Evolutionary conservation across 2,329 filamentous ascomycete species (phyloP), one percentile per base, ranked within the genome.

Genomic region (Biscogniauxia marginata): DNA sequence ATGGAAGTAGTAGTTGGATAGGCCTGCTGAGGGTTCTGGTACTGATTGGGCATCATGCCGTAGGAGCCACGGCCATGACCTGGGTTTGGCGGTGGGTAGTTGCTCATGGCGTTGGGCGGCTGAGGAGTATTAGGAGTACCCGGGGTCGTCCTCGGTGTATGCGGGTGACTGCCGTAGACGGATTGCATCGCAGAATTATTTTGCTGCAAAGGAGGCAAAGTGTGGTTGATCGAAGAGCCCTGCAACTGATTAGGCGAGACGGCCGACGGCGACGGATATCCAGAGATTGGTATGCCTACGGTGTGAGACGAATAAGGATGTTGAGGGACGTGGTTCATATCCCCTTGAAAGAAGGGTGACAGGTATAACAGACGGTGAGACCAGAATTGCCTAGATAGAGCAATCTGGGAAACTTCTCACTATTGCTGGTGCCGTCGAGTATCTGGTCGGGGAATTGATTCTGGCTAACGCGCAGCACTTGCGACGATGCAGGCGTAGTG

Each of bases 81-180:
- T 18, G 65, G 56, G 50, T 66, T 68, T 6, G 66, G 67, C 16
- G 66, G 67, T 21, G 67, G 67, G 25, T 69, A 69, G 54, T 66
- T 65, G 60, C 77, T 75, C 77, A 85, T 79, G 65, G 75, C 79
- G 69, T 74, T 78, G 52, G 75, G 73, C 39, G 83, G 81, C 55
- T 79, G 82, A 39, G 84, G 83, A 23, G 84, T 84, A 68, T 84
- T 85, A 39, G 84, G 84, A 16, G 84, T 85, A n/a, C 81, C 80
- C 48, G 83, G 81, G n/a, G 30, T 39, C 20, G 83, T 85, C 67
- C 84, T 79, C 62, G 84, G 84, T 47, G 83, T 85, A 66, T 86
- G 83, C 65, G 81, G 80, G 70, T 85, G 81, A 67, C 75, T 84
- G 56, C 80, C 80, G 74, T 86, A 86, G 55, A 79, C 73, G 52